phyloP scores from a whole-genome alignment of 2,329 filamentous ascomycete genomes.

The Orbilia oligospora region DNA sequence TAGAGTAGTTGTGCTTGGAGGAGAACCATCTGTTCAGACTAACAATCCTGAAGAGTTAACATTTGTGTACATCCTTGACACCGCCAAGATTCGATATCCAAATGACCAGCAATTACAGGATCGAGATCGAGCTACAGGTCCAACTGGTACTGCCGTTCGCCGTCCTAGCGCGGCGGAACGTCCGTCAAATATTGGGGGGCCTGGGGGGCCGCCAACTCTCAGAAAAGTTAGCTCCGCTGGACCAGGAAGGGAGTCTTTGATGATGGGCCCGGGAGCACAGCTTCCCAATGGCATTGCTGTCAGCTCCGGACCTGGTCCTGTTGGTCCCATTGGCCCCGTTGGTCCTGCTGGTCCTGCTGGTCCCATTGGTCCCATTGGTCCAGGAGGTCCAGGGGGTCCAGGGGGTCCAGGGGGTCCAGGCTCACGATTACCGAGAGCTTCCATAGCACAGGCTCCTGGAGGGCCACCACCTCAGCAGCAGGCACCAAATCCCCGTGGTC shows the following conservation, averaged over 20 bases:
- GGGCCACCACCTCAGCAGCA: slow-evolving; percentile 78
- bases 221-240: slow-evolving; percentile 60
- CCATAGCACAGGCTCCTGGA: slow-evolving; percentile 73
- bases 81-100: slow-evolving; percentile 95
- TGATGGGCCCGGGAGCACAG: slow-evolving; percentile 53
- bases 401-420: slow-evolving; percentile 63
- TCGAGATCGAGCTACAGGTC: slow-evolving; percentile 46
- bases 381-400: slow-evolving; percentile 55
- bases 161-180: slow-evolving; percentile 63
- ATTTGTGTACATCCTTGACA: slow-evolving; percentile 92
- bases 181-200: slow-evolving; percentile 65
- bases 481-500: slow-evolving; percentile 72
- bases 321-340: neutral
- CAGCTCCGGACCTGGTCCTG: neutral
- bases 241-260: slow-evolving; percentile 60
- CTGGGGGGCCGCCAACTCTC: slow-evolving; percentile 60
- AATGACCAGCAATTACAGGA: slow-evolving; percentile 74
- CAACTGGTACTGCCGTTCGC: slow-evolving; percentile 26
- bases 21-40: slow-evolving; percentile 90
- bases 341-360: slow-evolving; percentile 56
- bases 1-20: slow-evolving; percentile 90
- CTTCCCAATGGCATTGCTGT: slow-evolving; percentile 65
- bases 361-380: neutral
- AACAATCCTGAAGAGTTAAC: slow-evolving; percentile 86
- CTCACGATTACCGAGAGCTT: slow-evolving; percentile 75